Evolutionary conservation across 768 basidiomycete species (phyloP).

Genomic region (Psilocybe tampanensis): DNA sequence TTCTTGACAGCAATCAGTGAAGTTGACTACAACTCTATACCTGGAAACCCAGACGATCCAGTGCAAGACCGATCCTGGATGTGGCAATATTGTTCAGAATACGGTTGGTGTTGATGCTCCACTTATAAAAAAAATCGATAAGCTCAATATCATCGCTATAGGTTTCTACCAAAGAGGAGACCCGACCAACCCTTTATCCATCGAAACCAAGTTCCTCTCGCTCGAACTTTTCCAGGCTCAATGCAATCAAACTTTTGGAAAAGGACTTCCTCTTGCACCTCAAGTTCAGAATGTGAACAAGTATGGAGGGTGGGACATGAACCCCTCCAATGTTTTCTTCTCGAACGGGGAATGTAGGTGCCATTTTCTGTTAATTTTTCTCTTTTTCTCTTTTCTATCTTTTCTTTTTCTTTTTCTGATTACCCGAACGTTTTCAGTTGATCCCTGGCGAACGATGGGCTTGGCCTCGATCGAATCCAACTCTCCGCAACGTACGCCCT

Average conservation of each 20-base stretch:
- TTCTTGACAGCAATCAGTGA: slow-evolving; percentile 46
- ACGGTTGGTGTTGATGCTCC: slow-evolving; percentile 32
- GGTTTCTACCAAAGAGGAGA: slow-evolving; percentile 53
- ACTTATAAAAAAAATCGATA: neutral
- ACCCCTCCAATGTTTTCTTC: slow-evolving; percentile 47
- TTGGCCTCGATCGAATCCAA: slow-evolving; percentile 50
- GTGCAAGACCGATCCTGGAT: slow-evolving; percentile 49
- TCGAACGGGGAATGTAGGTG: slow-evolving; percentile 51
- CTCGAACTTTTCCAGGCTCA: slow-evolving; percentile 47
- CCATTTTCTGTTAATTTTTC: neutral
- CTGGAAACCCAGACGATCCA: slow-evolving; percentile 42
- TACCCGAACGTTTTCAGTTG: slow-evolving; percentile 31
- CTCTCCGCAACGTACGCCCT: slow-evolving; percentile 43
- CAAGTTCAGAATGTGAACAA: slow-evolving; percentile 48
- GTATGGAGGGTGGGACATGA: slow-evolving; percentile 57
- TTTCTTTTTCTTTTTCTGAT: neutral
- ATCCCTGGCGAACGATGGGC: slow-evolving; percentile 56
- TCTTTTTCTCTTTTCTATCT: neutral
- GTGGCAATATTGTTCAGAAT: slow-evolving; percentile 57
- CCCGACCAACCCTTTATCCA: slow-evolving; percentile 44
- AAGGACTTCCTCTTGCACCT: slow-evolving; percentile 39
- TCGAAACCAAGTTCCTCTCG: slow-evolving; percentile 49
- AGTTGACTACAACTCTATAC: slow-evolving; percentile 48
- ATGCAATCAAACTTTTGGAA: slow-evolving; percentile 43
- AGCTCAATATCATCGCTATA: slow-evolving; percentile 6